Percentiles rank a stretch among this genome's conserved stretches.
These are phyloP conservation scores for Rhizopus arrhizus DNA, from an alignment of 371 early-diverging fungal genomes.

Conservation along the genomic window DNA sequence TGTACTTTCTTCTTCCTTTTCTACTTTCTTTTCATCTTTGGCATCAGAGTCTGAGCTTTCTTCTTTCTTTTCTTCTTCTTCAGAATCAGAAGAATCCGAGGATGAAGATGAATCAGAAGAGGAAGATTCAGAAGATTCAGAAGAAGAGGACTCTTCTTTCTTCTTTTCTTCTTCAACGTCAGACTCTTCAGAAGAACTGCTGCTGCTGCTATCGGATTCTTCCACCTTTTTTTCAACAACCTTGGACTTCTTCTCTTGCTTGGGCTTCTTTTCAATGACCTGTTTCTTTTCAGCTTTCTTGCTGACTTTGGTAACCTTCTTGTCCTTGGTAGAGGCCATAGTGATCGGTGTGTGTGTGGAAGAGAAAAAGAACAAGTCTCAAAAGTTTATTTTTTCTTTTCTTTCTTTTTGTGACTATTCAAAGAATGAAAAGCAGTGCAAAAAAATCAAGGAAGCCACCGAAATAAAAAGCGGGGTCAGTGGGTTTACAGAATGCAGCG, in stretches of 20 bases:
- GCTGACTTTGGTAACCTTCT: neutral
- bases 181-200: neutral
- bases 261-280: neutral
- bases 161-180: neutral
- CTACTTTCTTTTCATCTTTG: neutral
- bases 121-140: too few species aligned
- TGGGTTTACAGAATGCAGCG: too few species aligned
- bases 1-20: neutral
- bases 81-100: too few species aligned
- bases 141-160: neutral
- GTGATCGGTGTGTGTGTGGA: neutral
- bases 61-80: neutral
- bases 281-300: constrained; percentile 1
- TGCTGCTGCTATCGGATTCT: neutral
- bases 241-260: neutral
- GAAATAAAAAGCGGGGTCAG: too few species aligned
- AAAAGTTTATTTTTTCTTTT: neutral
- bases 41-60: neutral
- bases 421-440: neutral
- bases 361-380: neutral
- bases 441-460: neutral
- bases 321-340: neutral
- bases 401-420: neutral
- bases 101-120: too few species aligned
- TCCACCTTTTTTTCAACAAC: constrained; percentile 1